Evolutionary conservation across 208 protist genomes (phyloP).

Genomic region (Strigomonas oncopelti): DNA sequence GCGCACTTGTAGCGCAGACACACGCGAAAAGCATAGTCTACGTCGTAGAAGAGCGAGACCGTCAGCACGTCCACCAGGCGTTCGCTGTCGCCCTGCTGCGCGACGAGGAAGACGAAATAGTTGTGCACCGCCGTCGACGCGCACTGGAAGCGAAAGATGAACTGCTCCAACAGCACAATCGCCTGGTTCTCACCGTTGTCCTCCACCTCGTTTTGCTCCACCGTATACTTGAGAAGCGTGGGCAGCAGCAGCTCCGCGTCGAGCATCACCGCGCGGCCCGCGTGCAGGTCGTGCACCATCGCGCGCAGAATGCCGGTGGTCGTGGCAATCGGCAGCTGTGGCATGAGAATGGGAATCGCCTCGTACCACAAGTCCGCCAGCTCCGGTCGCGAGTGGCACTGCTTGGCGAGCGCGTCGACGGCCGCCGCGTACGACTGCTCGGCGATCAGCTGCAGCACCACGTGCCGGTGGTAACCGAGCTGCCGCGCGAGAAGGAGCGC

Average conservation of each 20-base stretch:
- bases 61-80: constrained; percentile 79
- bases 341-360: constrained; percentile 86
- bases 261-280: constrained; percentile 51
- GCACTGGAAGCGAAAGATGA: constrained; percentile 79
- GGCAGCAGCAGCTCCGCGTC: constrained; percentile 86
- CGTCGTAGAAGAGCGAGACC: constrained; percentile 76
- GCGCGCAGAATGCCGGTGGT: constrained; percentile 62
- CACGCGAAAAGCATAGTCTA: constrained; percentile 88
- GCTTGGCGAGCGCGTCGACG: constrained; percentile 38
- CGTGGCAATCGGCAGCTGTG: constrained; percentile 74
- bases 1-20: constrained; percentile 76
- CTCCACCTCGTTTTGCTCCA: constrained; percentile 47
- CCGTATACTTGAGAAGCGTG: constrained; percentile 87
- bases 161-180: constrained; percentile 89
- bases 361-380: constrained; percentile 86
- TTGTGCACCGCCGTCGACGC: constrained; percentile 90
- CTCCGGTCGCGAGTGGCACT: constrained; percentile 26
- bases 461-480: constrained; percentile 70
- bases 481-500: constrained; percentile 76
- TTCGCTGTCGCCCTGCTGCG: constrained; percentile 55
- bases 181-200: constrained; percentile 84
- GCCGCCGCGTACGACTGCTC: constrained; percentile 41
- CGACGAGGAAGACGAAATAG: constrained; percentile 91
- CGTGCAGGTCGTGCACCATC: constrained; percentile 36
- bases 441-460: constrained; percentile 41